Base-by-base conservation (phyloP, 2,329 filamentous ascomycete genomes). In the Hypoxylon sp. region DNA sequence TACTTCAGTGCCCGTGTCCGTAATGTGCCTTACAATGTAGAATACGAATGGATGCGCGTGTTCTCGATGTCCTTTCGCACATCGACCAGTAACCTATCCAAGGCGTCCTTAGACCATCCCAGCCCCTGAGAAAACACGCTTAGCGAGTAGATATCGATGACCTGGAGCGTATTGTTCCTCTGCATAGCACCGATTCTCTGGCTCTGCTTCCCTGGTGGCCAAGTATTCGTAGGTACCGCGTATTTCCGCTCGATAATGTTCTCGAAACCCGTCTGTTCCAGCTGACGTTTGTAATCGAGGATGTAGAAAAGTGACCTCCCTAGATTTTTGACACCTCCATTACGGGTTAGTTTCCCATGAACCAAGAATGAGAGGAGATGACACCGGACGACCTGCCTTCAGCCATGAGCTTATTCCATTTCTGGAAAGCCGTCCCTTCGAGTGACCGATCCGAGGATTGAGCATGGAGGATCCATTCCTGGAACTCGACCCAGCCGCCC, bases 401-500 rank as follows among this genome's bases (percentile, higher is more conserved):
- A 22, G 66, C 67, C 60, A 80, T 62, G 3, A 78, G 72, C 2
- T 48, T 42, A 61, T 78, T 78, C 74, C 79, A 79, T 33, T 70
- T 75, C 10, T 76, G 72, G 50, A 80, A 74, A 1, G 76, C 74
- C 6, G 72, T 79, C 64, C 77, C 77, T 4, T 76, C 61, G 10
- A 80, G 70, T 2, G 78, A 78, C 53, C 72, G 74, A 66, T 81
- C 75, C 5, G 79, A 71, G 4, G 78, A 78, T 40, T 77, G 73
- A 3, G 78, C 73, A 14, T 76, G 61, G 50, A 77, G 71, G 30
- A 77, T 70, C 77, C 76, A 80, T 69, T 81, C 79, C 30, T 77
- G 79, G 63, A 80, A 78, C 72, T 81, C 79, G 55, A 77, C 71
- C 73, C 76, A 80, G n/a, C 77, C 78, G 27, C 78, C 78, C 2